phyloP scores from a whole-genome alignment of 2,329 filamentous ascomycete genomes.

The Lanzia echinophila region DNA sequence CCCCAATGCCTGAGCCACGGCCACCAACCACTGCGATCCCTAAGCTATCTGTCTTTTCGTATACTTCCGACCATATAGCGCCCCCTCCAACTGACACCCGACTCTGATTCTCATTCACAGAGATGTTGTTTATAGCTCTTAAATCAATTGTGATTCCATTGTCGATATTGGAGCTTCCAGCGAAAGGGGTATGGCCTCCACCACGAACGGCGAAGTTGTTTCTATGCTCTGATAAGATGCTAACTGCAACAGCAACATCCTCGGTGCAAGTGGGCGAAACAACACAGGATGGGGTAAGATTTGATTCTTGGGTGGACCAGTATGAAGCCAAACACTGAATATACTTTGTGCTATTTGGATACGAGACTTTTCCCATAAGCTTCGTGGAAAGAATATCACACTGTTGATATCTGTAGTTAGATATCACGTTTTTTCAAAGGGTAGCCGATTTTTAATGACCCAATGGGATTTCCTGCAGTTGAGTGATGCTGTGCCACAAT shows the following conservation, averaged over 20 bases:
- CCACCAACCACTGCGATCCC: conserved; percentile 34
- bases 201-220: conserved; percentile 23
- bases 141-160: conserved; percentile 45
- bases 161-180: conserved; percentile 44
- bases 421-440: no score
- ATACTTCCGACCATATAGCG: conserved; percentile 31
- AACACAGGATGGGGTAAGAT: conserved; percentile 16
- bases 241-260: conserved; percentile 18
- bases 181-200: conserved; percentile 24
- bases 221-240: conserved; percentile 6
- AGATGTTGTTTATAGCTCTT: conserved; percentile 23
- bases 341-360: no score
- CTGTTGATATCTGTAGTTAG: no score
- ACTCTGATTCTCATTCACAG: conserved; percentile 24
- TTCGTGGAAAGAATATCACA: no score
- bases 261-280: conserved; percentile 14
- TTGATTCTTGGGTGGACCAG: conserved; percentile 26
- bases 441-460: no score
- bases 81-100: conserved; percentile 33
- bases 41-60: conserved; percentile 20
- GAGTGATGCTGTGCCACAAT: no score
- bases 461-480: no score
- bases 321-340: conserved; percentile 15
- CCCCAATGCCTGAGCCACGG: conserved; percentile 24
- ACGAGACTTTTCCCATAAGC: no score